Base-by-base conservation (phyloP, 352 stramenopile species). In the Elongisporangium senticosum region DNA sequence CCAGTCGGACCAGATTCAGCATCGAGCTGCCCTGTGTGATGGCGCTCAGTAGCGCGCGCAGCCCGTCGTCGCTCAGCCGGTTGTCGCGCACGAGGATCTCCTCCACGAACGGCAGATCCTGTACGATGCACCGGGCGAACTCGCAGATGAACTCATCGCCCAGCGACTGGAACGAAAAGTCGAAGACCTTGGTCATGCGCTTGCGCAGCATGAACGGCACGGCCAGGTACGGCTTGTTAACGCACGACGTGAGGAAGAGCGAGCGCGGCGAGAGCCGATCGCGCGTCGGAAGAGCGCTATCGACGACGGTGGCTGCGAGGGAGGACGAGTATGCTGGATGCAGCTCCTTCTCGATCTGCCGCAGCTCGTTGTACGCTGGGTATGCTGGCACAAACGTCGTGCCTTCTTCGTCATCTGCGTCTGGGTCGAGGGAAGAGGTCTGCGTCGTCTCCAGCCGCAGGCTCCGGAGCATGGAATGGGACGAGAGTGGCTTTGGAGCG, bases 71-170 rank as follows among this genome's bases (percentile, higher is more conserved):
- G 7, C 65, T 96, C 13, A 97, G 69, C 0, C 89, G 83, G 48
- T 97, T 97, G 67, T 96, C 87, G 7, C 82, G 73, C 4, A 97
- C 78, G 21, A 87, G 82, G 48, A 97, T 87, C 53, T 91, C 81
- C 63, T 91, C 76, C 0, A 93, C 74, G 43, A 75, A 75, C 7
- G 84, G 81, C 24, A 93, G 43, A 11, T 87, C 68, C 7, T 80
- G 71, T 26, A 70, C 56, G 13, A 91, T 49, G n/a, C 65, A 82
- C 19, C 65, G 72, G n/a, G 84, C 72, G 63, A 93, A 90, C 19
- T 83, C 77, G 10, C 68, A 56, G 15, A 89, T 83, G 26, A 87
- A 77, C 22, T 75, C 62, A 49, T 93, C 84, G 10, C 84, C 84
- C 3, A 93, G 74, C 2, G 82, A 88, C 55, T 93, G 82, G 57